A percentile compares a stretch with the other conserved stretches of the same genome.
Conservation (phyloP, 208 protist species). For the Leishmania turanica region DNA sequence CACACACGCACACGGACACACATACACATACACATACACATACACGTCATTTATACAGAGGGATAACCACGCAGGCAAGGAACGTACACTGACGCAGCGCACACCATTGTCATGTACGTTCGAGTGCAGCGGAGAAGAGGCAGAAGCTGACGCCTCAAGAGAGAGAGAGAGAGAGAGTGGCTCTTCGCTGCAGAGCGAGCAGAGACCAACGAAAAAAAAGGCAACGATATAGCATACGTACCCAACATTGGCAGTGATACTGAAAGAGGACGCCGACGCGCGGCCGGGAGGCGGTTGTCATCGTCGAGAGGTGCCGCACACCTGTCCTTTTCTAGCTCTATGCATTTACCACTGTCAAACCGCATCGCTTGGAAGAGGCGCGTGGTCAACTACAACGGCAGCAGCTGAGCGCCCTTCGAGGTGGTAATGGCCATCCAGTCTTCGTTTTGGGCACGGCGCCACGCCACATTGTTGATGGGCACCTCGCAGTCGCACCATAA, state of each 20-base stretch:
- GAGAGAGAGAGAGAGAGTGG: not conserved
- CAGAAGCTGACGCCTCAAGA: not conserved
- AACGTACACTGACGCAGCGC: not conserved
- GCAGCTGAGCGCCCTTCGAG: slow-evolving; percentile 63
- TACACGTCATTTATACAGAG: not conserved
- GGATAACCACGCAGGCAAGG: not conserved
- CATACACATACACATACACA: not conserved
- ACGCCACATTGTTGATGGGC: slow-evolving; percentile 88
- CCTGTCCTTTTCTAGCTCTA: not conserved
- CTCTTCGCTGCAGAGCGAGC: not conserved
- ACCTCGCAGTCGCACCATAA: slow-evolving; percentile 63
- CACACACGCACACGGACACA: not conserved
- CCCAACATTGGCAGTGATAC: not conserved
- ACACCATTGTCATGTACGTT: not conserved
- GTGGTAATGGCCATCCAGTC: slow-evolving; percentile 90
- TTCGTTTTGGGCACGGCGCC: slow-evolving; percentile 67
- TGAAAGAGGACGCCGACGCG: not conserved
- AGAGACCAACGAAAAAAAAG: not conserved
- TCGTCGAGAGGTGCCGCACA: not conserved
- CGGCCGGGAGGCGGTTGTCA: not conserved
- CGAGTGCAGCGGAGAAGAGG: not conserved
- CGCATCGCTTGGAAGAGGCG: not conserved
- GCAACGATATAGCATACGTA: slow-evolving; percentile 6
- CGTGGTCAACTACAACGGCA: slow-evolving; percentile 45
- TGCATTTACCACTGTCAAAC: not conserved